phyloP scores from a whole-genome alignment of 2,329 filamentous ascomycete genomes.

The Ophiostoma piceae region DNA sequence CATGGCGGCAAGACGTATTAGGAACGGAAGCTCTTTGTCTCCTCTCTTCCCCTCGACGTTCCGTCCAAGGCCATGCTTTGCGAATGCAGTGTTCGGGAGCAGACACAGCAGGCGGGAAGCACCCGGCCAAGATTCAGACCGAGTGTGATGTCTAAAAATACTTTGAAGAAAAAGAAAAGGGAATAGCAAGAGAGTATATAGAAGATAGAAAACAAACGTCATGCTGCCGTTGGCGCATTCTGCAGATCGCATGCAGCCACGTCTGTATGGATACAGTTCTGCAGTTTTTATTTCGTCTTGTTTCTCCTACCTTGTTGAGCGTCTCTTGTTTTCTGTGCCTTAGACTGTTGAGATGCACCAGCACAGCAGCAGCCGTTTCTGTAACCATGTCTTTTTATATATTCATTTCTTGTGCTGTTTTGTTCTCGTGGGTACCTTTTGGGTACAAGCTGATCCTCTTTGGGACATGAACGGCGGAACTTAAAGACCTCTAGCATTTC shows the following conservation, averaged over 20 bases:
- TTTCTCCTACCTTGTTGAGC: neutral
- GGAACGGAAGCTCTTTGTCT: neutral
- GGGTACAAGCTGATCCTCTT: neutral
- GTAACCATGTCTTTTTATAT: neutral
- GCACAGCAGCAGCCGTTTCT: neutral
- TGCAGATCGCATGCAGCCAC: neutral
- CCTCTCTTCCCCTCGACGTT: neutral
- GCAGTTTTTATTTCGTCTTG: neutral
- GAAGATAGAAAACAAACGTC: neutral
- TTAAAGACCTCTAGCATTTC: neutral
- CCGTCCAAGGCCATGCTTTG: neutral
- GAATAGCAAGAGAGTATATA: neutral
- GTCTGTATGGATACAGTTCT: neutral
- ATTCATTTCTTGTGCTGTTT: neutral
- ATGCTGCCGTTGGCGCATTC: neutral
- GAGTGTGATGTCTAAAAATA: neutral
- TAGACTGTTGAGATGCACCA: neutral
- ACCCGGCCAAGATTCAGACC: neutral
- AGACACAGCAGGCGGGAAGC: neutral
- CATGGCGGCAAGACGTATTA: neutral
- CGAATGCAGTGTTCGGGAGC: slow-evolving; percentile 4
- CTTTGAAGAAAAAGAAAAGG: neutral
- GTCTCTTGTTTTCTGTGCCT: neutral
- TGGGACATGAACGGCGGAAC: neutral
- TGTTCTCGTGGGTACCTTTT: neutral